Base-by-base conservation (phyloP, 2,329 filamentous ascomycete species). In the Fusarium concolor region DNA sequence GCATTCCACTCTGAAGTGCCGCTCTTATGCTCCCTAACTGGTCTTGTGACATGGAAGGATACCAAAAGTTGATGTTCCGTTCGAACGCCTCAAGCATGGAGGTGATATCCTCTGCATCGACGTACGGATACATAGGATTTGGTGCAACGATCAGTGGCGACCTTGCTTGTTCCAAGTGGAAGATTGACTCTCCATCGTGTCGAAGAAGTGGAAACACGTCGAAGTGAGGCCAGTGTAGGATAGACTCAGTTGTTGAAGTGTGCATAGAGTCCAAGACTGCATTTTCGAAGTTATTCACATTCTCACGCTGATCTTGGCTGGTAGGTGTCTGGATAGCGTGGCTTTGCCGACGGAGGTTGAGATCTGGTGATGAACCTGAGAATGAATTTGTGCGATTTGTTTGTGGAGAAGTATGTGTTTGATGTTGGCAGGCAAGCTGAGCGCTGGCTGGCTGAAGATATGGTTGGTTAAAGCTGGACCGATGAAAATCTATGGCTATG, bases 211-310 rank as follows among this genome's bases (percentile, higher is more conserved):
- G 79, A 42, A 83, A 83, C 3, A 76, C 73, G 28, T 83, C 79
- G 55, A 85, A 85, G 55, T 84, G 81, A 9, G 81, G 82, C 84
- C 83, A 85, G 56, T 82, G 80, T 1, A 86, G 77, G n/a, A 86
- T 78, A 0, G 81, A 83, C 67, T 85, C 83, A 0, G 83, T 85
- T 1, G 83, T 82, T 1, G 82, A 85, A 1, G 81, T 84, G 68
- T 85, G 84, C 76, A 84, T 81, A 1, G 81, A 82, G 11, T 84
- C 82, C 7, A 86, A 74, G 4, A 83, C 80, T 1, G 84, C 83
- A 56, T 85, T 86, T 61, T 83, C 81, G 33, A 81, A 76, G 54
- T 67, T 76, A 50, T 67, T 67, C 6, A 54, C 62, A 44, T 68
- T 71, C 39, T 70, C 71, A 3, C 62, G 68, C 3, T 66, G 58